These are phyloP conservation scores for Cadophora luteo-olivacea DNA, from an alignment of 2,329 filamentous ascomycete genomes.

Conservation along the genomic window DNA sequence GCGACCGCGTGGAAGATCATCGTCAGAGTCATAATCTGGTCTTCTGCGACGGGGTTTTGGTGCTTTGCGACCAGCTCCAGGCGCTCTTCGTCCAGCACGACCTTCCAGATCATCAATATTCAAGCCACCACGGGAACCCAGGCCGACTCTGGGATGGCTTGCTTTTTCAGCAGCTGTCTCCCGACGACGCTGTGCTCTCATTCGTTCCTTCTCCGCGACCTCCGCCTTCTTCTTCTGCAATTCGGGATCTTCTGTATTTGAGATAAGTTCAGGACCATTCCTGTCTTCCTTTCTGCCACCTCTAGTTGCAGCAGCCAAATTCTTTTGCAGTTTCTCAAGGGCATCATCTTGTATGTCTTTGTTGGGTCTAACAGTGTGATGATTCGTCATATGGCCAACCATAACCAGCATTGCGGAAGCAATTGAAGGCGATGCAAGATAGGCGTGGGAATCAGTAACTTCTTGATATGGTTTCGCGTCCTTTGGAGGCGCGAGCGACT, in stretches of 20 bases:
- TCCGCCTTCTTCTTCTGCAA: slow-evolving; percentile 77
- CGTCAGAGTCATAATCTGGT: slow-evolving; percentile 78
- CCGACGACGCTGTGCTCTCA: slow-evolving; percentile 68
- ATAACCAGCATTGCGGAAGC: slow-evolving; percentile 72
- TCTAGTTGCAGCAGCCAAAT: slow-evolving; percentile 69
- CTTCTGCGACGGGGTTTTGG: slow-evolving; percentile 60
- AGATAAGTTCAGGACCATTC: slow-evolving; percentile 69
- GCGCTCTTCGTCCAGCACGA: slow-evolving; percentile 54
- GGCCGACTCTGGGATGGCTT: slow-evolving; percentile 47
- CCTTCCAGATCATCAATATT: slow-evolving; percentile 75
- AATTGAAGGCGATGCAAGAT: slow-evolving; percentile 75
- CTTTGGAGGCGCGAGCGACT: slow-evolving; percentile 67
- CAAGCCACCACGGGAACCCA: slow-evolving; percentile 61
- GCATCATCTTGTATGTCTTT: slow-evolving; percentile 74
- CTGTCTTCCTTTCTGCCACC: slow-evolving; percentile 59
- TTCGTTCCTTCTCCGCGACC: slow-evolving; percentile 74
- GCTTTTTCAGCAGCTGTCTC: slow-evolving; percentile 70
- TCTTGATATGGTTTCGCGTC: slow-evolving; percentile 64
- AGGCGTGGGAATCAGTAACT: slow-evolving; percentile 76
- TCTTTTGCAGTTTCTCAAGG: slow-evolving; percentile 69
- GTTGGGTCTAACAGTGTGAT: slow-evolving; percentile 72
- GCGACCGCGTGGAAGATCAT: slow-evolving; percentile 64
- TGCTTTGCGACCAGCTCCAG: slow-evolving; percentile 60
- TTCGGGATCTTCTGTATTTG: slow-evolving; percentile 76
- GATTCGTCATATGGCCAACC: slow-evolving; percentile 77